Evolutionary conservation across 2,329 filamentous ascomycete species (phyloP), one percentile per base, ranked within the genome.

Genomic region (Xenoacremonium recifei): DNA sequence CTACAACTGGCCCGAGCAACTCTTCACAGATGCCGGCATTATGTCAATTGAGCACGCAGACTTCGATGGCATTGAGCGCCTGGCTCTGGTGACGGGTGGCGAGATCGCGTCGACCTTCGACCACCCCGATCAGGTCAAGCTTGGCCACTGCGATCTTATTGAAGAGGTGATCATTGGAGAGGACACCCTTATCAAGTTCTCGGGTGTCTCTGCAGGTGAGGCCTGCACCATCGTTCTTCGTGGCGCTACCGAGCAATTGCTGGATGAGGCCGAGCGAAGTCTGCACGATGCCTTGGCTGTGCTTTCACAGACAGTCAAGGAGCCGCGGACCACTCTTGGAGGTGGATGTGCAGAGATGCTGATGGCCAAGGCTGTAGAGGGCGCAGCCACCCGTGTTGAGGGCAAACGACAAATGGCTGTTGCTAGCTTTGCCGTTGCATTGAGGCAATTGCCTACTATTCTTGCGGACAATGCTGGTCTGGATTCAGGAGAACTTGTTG

Each of bases 1-100:
- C 72, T 99, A 99, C 79, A 99, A 99, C 78, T 99, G 93, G 93
- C 93, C 93, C 5, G 93, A 99, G 71, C 93, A 99, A 72, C 85
- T 99, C 35, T 99, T 99, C 63, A 90, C 92, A 25, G 93, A 99
- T 66, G 92, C 91, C 6, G 93, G 93, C 49, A 97, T 99, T 69
- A 88, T 95, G 77, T 96, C 90, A 20, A 99, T 99, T 57, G 93
- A 99, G 74, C 93, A 99, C 67, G 93, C 93, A 53, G 93, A 99
- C 71, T 99, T 99, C 62, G 93, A 99, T 64, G 93, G 93, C 51
- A 95, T 99, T 54, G 93, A 99, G 76, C 82, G 93, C 32, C 71
- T 99, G 57, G 92, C 93, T 9, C 77, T 99, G 37, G 93, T 99
- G 33, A 99, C 93, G 5, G 93, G 93, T 49, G 93, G 92, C 60